Base-by-base conservation (phyloP, 139 green algal species). In the Coccomyxa sp. region DNA sequence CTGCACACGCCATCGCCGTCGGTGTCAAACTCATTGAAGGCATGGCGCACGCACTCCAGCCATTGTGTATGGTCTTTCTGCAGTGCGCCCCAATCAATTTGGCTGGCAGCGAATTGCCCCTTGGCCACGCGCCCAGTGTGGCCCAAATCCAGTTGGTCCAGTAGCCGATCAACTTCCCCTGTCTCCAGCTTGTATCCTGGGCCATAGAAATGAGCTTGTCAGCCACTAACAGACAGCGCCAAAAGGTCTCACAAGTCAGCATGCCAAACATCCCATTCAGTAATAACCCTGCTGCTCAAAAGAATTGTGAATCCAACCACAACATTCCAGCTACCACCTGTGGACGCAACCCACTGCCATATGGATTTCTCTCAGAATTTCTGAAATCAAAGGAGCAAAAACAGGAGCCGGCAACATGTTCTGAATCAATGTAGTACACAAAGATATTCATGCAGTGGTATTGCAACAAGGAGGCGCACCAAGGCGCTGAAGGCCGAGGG, bases 51-150 rank as follows among this genome's bases (percentile, higher is more conserved):
- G 58, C 58, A 81, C n/a, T 38, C 28, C 63, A 85, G 76, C 82
- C 82, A 85, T 18, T 63, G 76, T 16, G 76, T 63, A 66, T n/a
- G 60, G 32, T 86, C 27, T 1, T 68, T 59, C 38, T 82, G 78
- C 78, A 75, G 77, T 17, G 76, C 82, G 30, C 51, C 38, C 82
- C 82, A 85, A 31, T 85, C 82, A 30, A 85, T 85, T 75, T 85
- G 82, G 45, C 66, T 83, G 58, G 87, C 87, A 25, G 84, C 87
- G n/a, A 90, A 31, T 58, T 90, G 87, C 63, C 63, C 79, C 71
- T 86, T 88, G 30, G 79, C 84, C 7, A 90, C 81, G 25, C 31
- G 79, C 28, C 82, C 82, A 4, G 76, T 85, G 76, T 85, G 59
- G 13, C 75, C 82, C 38, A 74, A 45, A 58, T 85, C 82, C 28